Percentiles rank a stretch among this genome's conserved stretches.
Evolutionary conservation across 2,329 filamentous ascomycete species (phyloP).

Genomic region (Stromatinia cepivora): DNA sequence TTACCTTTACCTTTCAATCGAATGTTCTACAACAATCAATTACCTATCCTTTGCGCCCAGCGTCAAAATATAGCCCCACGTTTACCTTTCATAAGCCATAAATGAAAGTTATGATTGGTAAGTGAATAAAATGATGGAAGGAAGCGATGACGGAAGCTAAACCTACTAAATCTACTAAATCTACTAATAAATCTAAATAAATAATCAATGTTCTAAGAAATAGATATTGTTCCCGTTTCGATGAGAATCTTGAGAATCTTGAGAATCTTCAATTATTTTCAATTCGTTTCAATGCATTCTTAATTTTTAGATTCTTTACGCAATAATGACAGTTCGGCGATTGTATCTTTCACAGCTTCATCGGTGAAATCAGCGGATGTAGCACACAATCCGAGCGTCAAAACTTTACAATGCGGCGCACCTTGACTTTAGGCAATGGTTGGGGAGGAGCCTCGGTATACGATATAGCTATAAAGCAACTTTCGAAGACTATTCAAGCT

Average conservation of each 20-base stretch:
- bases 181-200: no score
- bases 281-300: not conserved
- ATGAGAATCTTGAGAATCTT: not conserved
- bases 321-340: conserved; percentile 36
- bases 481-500: conserved; percentile 27
- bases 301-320: conserved; percentile 17
- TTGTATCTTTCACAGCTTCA: conserved; percentile 28
- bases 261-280: conserved; percentile 2
- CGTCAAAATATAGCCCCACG: conserved; percentile 14
- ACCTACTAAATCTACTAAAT: not conserved
- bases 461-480: conserved; percentile 34
- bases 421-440: conserved; percentile 30
- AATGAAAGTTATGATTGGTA: not conserved
- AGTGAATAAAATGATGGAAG: not conserved
- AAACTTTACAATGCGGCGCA: conserved; percentile 36
- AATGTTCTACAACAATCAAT: conserved; percentile 33
- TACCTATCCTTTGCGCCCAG: conserved; percentile 1
- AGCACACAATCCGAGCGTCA: conserved; percentile 24
- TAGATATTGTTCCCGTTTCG: conserved; percentile 12
- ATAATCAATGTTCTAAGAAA: not conserved
- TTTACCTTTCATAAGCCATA: not conserved
- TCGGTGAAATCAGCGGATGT: conserved; percentile 37
- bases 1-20: conserved; percentile 24
- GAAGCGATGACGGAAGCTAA: conserved; percentile 24
- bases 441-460: conserved; percentile 31